Conservation (phyloP, 2,329 filamentous ascomycete species). For the Neofusicoccum cordaticola region DNA sequence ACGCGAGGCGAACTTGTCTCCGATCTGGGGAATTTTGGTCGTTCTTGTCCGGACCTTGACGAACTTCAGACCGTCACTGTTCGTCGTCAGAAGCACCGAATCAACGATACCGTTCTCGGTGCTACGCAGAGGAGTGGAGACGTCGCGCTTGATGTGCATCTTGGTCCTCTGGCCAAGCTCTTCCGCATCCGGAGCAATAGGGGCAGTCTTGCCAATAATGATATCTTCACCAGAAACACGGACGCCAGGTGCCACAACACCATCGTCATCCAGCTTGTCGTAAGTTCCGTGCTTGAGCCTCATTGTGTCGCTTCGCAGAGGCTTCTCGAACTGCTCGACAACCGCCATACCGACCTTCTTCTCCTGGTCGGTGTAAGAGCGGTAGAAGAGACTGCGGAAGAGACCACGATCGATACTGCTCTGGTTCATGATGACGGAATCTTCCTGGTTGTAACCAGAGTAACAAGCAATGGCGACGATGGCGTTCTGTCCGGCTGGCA, state of each 20-base stretch:
- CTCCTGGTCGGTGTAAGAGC: conserved; percentile 94
- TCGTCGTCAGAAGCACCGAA: conserved; percentile 88
- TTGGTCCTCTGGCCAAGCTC: conserved; percentile 91
- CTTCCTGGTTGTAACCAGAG: conserved; percentile 99
- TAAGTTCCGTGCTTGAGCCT: conserved; percentile 93
- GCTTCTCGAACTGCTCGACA: conserved; percentile 94
- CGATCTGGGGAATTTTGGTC: conserved; percentile 97
- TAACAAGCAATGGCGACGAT: conserved; percentile 98
- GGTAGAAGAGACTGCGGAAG: conserved; percentile 97
- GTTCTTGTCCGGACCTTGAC: conserved; percentile 97
- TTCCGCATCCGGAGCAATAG: conserved; percentile 86
- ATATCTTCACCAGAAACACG: conserved; percentile 97
- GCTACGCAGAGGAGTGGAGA: conserved; percentile 88
- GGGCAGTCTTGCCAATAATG: conserved; percentile 97
- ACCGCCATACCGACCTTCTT: conserved; percentile 93
- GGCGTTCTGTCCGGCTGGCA: conserved; percentile 95
- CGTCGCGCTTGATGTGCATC: conserved; percentile 88
- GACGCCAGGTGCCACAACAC: conserved; percentile 88
- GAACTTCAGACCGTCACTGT: conserved; percentile 89
- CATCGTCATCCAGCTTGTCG: conserved; percentile 96
- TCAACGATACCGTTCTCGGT: conserved; percentile 98
- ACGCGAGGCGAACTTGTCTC: conserved; percentile 98
- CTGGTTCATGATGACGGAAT: conserved; percentile 99
- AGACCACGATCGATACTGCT: conserved; percentile 96
- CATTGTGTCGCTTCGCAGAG: conserved; percentile 80